Base-by-base conservation (phyloP, 345 rosid genomes). In the Dimocarpus longan region DNA sequence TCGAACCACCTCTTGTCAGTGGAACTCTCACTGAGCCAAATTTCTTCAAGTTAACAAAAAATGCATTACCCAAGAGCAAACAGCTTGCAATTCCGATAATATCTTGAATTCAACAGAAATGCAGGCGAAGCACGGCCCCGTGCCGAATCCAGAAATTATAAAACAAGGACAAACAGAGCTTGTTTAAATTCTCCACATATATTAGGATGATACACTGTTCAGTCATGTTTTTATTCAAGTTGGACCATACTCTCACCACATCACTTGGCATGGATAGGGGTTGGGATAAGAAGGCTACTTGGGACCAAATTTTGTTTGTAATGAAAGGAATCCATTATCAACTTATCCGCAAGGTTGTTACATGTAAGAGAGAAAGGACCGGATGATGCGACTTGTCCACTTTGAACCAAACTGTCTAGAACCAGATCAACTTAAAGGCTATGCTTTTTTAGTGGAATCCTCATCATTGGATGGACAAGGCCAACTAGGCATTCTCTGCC, bases 381-480 rank as follows among this genome's bases (percentile, higher is more conserved):
- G 37, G 37, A 32, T 32, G 37, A 32, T 32, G 37, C 37, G 37
- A 32, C 37, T 56, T 26, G 77, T 66, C 68, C 24, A 24, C 24
- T 74, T 70, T 56, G 59, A 71, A 78, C 77, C 74, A 75, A 65
- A 44, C 77, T 78, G 46, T 70, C 66, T 46, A 26, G 2, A 10
- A 68, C 16, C 43, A 60, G n/a, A 69, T 44, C 71, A 39, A 48
- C 65, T 62, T 8, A 76, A 46, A 39, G 12, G 43, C 66, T 26
- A 48, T 66, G 69, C 73, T 70, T 75, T 80, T 40, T 52, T 39
- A 56, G 22, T 18, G 43, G 71, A 52, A 32, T 32, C 5, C 19
- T 67, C 28, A 19, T 56, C 37, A 66, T 68, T 37, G 16, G 54
- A 8, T 39, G 26, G 69, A 15, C 52, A n/a, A 15, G 28, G 70